Percentiles rank a stretch among this genome's conserved stretches.
Evolutionary conservation across 495 filamentous ascomycete species (phyloP).

Genomic region (Penicillium coffeae): DNA sequence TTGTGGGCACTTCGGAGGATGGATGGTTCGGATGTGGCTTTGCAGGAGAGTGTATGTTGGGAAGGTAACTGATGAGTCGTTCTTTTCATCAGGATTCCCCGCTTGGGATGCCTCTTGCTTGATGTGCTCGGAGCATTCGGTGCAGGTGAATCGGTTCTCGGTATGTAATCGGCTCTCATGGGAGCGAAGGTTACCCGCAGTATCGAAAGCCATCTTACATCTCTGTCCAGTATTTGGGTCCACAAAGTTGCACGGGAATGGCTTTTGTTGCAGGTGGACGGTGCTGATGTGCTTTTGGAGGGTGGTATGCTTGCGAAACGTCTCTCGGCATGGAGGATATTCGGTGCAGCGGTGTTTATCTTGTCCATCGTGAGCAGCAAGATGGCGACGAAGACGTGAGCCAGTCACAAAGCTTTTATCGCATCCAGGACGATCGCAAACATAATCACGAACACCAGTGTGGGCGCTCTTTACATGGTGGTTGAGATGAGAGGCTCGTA

Average conservation of each 20-base stretch:
- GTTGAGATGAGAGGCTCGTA: constrained; percentile 74
- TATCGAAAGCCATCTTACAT: constrained; percentile 71
- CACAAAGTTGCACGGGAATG: constrained; percentile 61
- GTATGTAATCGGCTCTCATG: constrained; percentile 71
- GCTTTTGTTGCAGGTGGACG: constrained; percentile 63
- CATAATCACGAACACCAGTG: constrained; percentile 62
- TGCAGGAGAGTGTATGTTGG: constrained; percentile 65
- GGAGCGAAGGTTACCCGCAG: constrained; percentile 58
- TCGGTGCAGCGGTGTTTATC: constrained; percentile 70
- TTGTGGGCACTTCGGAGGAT: constrained; percentile 69
- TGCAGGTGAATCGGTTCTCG: constrained; percentile 65
- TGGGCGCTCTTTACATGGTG: constrained; percentile 82
- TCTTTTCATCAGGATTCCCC: constrained; percentile 6
- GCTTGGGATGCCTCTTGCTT: constrained; percentile 18
- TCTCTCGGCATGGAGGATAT: constrained; percentile 67
- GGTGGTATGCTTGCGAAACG: constrained; percentile 85
- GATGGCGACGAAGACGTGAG: constrained; percentile 66
- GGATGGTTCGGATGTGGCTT: constrained; percentile 63
- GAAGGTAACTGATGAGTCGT: constrained; percentile 51
- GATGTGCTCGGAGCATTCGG: constrained; percentile 52
- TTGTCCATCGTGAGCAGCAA: constrained; percentile 61
- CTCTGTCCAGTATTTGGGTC: constrained; percentile 51
- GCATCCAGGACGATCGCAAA: constrained; percentile 68
- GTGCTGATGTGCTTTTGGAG: constrained; percentile 75
- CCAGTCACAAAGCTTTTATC: constrained; percentile 75